A percentile compares a stretch with the other conserved stretches of the same genome.
These are phyloP conservation scores for Ophiostoma australiae DNA, from an alignment of 2,329 filamentous ascomycete genomes.

Conservation along the genomic window DNA sequence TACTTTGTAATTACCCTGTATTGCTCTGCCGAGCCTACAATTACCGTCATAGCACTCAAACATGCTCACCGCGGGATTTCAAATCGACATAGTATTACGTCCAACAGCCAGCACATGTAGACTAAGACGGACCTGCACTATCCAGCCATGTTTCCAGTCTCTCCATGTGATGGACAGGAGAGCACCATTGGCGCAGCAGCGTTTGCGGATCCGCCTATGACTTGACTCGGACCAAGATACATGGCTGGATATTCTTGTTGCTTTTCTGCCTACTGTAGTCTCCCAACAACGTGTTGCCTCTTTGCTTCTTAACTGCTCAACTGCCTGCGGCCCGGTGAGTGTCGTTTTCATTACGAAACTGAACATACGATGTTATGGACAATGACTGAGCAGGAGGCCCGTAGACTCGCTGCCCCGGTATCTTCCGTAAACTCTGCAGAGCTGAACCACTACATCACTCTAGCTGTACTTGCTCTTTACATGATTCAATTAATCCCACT, in stretches of 20 bases:
- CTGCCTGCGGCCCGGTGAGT: not conserved
- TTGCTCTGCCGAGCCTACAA: not conserved
- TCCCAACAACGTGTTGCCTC: not conserved
- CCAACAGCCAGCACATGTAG: not conserved
- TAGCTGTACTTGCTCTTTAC: not conserved
- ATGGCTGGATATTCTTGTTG: not conserved
- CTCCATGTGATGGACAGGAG: slow-evolving; percentile 4
- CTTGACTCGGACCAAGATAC: not conserved
- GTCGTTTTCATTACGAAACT: slow-evolving; percentile 8
- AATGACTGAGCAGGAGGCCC: not conserved
- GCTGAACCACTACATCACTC: not conserved
- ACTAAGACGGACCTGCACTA: not conserved
- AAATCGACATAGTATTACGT: too few species aligned
- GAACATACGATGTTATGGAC: not conserved
- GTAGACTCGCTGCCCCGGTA: not conserved
- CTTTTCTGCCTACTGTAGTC: not conserved
- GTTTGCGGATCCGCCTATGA: slow-evolving; percentile 3
- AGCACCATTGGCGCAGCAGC: not conserved
- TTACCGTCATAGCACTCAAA: not conserved
- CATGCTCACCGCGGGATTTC: not conserved
- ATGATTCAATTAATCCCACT: not conserved
- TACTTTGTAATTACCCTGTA: not conserved
- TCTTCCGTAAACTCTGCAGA: not conserved
- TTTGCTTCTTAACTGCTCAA: not conserved
- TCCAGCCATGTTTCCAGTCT: slow-evolving; percentile 5